Base-by-base conservation (phyloP, 108 stramenopile species). In the Nitzschia sp. region DNA sequence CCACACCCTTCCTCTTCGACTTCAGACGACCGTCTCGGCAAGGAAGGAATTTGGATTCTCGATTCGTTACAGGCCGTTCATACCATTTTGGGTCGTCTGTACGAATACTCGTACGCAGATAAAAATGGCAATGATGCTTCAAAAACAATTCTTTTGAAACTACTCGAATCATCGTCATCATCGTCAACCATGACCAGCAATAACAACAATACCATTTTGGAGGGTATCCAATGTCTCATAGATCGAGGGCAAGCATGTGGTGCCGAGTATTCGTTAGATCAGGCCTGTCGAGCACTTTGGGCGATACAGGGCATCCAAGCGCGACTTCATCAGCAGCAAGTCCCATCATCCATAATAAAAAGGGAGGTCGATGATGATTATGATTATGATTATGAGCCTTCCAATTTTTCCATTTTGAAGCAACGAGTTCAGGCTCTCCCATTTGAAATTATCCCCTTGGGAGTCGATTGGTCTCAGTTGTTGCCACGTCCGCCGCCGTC, bases 371-470 rank as follows among this genome's bases (percentile, higher is more conserved):
- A n/a, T n/a, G n/a, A n/a, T n/a, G n/a, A n/a, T n/a, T n/a, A n/a
- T n/a, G 38, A 41, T 13, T 13, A 41, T 9, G 38, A 41, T 13
- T 6, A 41, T 13, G 38, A 41, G 9, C 9, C 38, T 41, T 41
- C 38, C 38, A 41, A 41, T 41, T 6, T 6, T 13, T 6, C 6
- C 13, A 41, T 41, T 41, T 41, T 41, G 13, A 13, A 55, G 27
- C 4, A 23, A 2, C 52, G 66, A 23, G 27, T 55, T 8, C 31
- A 35, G 17, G 28, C 60, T 32, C 35, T 67, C 22, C 87, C 87
- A 16, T 88, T 88, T 84, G 87, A 88, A 58, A 81, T 88, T 25
- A 50, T 88, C 2, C 84, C 76, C 19, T 52, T 53, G 22, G 82
- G 78, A 30, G 47, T 88, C 19, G 78, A 84, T 29, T 85, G 81